These are phyloP conservation scores for Termitomyces sp. DNA, from an alignment of 768 basidiomycete genomes.

Conservation along the genomic window DNA sequence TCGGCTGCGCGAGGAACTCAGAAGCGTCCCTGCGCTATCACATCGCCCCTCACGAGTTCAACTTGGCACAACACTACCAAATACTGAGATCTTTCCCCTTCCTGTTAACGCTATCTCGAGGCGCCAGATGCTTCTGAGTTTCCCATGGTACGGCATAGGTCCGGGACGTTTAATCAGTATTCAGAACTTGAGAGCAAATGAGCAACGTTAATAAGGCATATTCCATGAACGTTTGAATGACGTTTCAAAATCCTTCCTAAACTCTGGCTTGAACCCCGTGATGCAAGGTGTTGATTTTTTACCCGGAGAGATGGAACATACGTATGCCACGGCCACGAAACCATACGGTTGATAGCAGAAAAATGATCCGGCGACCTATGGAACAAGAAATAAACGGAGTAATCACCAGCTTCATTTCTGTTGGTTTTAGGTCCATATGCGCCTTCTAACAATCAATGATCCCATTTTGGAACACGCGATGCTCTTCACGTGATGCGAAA, in stretches of 20 bases:
- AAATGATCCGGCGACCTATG: not conserved
- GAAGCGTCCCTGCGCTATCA: not conserved
- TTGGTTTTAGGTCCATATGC: too few species aligned
- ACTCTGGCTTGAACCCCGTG: not conserved
- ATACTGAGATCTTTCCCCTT: constrained; percentile 3
- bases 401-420: not conserved
- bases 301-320: not conserved
- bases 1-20: constrained; percentile 9
- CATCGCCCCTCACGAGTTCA: constrained; percentile 7
- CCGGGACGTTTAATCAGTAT: not conserved
- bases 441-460: too few species aligned
- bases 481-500: constrained; percentile 8
- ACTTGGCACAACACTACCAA: constrained; percentile 17
- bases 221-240: not conserved
- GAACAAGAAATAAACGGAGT: not conserved
- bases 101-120: too few species aligned
- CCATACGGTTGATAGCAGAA: too few species aligned
- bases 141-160: not conserved
- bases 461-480: constrained; percentile 1
- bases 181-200: not conserved
- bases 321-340: not conserved
- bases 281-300: not conserved
- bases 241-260: not conserved
- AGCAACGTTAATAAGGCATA: not conserved
- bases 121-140: not conserved